These are phyloP conservation scores for Chalciporus piperatus DNA, from an alignment of 768 basidiomycete genomes.

Conservation along the genomic window DNA sequence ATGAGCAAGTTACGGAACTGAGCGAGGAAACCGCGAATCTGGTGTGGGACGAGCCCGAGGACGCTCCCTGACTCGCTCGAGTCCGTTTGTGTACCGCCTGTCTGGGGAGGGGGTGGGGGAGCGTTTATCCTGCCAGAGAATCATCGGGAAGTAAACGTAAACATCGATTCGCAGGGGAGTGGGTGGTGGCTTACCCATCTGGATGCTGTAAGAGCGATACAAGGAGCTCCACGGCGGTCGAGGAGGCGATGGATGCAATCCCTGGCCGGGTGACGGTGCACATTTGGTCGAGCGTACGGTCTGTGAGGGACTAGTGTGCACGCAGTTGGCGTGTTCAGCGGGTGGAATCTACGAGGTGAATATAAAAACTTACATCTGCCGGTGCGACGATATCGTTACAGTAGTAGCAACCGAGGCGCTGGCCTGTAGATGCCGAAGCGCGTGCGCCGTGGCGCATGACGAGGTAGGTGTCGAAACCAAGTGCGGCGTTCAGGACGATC, in stretches of 20 bases:
- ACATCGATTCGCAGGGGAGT: too few relatives aligned
- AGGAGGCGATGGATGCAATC: conserved; percentile 86
- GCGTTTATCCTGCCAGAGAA: conserved; percentile 53
- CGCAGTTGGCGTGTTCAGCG: neutral
- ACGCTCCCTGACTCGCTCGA: conserved; percentile 42
- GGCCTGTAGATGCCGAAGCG: conserved; percentile 30
- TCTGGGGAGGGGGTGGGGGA: conserved; percentile 60
- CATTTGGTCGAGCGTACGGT: conserved; percentile 97
- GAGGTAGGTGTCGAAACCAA: conserved; percentile 94
- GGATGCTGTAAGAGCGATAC: conserved; percentile 89
- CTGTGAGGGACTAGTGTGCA: conserved; percentile 57
- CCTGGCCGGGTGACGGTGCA: conserved; percentile 98
- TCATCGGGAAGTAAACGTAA: neutral
- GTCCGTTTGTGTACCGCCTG: conserved; percentile 27
- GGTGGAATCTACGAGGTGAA: neutral
- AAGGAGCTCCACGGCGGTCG: conserved; percentile 90
- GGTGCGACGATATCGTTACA: conserved; percentile 99
- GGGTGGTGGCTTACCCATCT: conserved; percentile 53
- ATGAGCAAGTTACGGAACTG: conserved; percentile 85
- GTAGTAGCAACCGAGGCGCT: conserved; percentile 87
- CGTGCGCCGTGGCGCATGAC: conserved; percentile 95
- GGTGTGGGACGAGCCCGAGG: conserved; percentile 90
- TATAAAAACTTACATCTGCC: conserved; percentile 63
- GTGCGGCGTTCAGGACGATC: conserved; percentile 91
- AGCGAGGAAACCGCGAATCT: conserved; percentile 85